phyloP scores from a whole-genome alignment of 2,329 filamentous ascomycete species.

The Ophiosphaerella korrae region DNA sequence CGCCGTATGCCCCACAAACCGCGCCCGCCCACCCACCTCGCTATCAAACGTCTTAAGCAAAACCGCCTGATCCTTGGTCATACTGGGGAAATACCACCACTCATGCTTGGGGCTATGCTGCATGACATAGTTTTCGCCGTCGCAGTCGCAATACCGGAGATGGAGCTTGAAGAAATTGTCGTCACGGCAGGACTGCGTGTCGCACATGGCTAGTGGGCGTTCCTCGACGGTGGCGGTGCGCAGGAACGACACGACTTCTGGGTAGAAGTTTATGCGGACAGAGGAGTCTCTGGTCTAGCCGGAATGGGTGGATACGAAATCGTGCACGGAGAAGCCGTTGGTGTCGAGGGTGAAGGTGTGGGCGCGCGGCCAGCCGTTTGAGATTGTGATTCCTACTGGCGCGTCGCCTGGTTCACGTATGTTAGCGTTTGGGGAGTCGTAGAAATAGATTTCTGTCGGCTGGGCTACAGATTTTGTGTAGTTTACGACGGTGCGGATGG shows the following conservation, averaged over 20 bases:
- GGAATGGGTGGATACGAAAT: slow-evolving; percentile 47
- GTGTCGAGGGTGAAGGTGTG: slow-evolving; percentile 53
- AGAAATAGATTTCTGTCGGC: slow-evolving; percentile 51
- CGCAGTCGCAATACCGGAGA: slow-evolving; percentile 46
- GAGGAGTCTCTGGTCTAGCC: slow-evolving; percentile 50
- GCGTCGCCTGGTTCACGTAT: slow-evolving; percentile 51
- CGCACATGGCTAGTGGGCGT: slow-evolving; percentile 50
- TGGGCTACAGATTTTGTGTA: slow-evolving; percentile 53
- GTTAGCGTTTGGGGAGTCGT: slow-evolving; percentile 45
- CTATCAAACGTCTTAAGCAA: slow-evolving; percentile 50
- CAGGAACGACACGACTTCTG: slow-evolving; percentile 54
- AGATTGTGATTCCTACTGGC: slow-evolving; percentile 46
- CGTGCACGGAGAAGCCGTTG: slow-evolving; percentile 53
- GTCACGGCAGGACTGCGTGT: slow-evolving; percentile 41
- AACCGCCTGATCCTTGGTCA: slow-evolving; percentile 46
- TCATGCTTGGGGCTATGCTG: slow-evolving; percentile 39
- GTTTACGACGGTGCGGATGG: slow-evolving; percentile 48
- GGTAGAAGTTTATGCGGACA: slow-evolving; percentile 52
- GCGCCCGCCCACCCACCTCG: slow-evolving; percentile 36
- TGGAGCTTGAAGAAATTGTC: slow-evolving; percentile 51
- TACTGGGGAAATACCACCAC: slow-evolving; percentile 51
- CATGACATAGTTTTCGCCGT: slow-evolving; percentile 51
- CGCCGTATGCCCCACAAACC: slow-evolving; percentile 48
- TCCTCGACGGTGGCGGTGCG: slow-evolving; percentile 52
- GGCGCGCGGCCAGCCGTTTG: slow-evolving; percentile 51